Evolutionary conservation across 768 basidiomycete genomes (phyloP).

Genomic region (Suillus cothurnatus): DNA sequence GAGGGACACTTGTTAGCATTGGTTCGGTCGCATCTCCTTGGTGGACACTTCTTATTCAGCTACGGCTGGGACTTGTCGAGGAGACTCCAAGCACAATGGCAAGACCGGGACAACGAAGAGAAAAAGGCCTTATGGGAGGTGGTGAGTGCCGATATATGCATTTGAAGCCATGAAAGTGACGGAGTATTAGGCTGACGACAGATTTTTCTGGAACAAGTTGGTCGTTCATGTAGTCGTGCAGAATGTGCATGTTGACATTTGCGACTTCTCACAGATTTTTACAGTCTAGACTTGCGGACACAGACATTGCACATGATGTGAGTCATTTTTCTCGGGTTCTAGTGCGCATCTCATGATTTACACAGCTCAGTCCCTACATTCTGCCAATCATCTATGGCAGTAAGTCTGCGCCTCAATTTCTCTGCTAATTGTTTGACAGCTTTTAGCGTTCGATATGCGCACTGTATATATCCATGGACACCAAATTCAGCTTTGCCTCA

Average conservation of each 20-base stretch:
- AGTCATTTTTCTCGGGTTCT: constrained; percentile 29
- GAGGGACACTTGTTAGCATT: constrained; percentile 88
- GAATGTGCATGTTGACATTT: constrained; percentile 10
- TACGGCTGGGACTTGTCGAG: constrained; percentile 91
- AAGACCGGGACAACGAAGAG: constrained; percentile 49
- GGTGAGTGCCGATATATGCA: constrained; percentile 44
- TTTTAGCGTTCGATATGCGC: constrained; percentile 83
- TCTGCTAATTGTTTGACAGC: constrained; percentile 3
- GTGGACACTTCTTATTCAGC: constrained; percentile 86
- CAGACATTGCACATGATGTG: constrained; percentile 64
- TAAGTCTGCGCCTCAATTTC: constrained; percentile 43
- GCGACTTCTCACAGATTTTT: constrained; percentile 42
- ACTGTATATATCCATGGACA: constrained; percentile 74
- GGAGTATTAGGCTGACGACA: constrained; percentile 76
- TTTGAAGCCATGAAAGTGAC: constrained; percentile 15
- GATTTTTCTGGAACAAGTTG: constrained; percentile 98
- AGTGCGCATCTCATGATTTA: constrained; percentile 15
- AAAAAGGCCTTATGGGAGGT: constrained; percentile 74
- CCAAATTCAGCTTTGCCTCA: constrained; percentile 80
- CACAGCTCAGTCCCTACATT: constrained; percentile 84
- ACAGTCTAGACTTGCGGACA: constrained; percentile 63
- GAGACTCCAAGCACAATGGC: constrained; percentile 82
- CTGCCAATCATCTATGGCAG: constrained; percentile 95
- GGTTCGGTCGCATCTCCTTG: constrained; percentile 78
- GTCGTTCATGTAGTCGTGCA: constrained; percentile 14